phyloP scores from a whole-genome alignment of 352 stramenopile genomes.

The Peronospora destructor region DNA sequence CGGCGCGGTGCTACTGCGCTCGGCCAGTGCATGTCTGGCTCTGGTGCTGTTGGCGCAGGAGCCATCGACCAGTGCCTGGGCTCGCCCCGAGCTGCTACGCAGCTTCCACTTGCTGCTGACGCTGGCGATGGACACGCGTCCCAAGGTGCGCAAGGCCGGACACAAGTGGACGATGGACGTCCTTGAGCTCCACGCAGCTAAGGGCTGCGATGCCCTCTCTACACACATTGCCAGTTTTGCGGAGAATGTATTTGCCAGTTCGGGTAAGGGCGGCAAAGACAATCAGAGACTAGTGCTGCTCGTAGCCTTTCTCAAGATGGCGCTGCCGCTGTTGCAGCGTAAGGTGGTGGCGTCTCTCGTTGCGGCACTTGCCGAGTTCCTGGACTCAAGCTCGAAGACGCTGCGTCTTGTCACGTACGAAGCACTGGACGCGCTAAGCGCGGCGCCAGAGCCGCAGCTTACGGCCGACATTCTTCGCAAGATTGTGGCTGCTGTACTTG shows the following conservation, averaged over 20 bases:
- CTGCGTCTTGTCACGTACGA: slow-evolving; percentile 76
- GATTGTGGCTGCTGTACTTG: slow-evolving; percentile 55
- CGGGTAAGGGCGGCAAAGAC: slow-evolving; percentile 43
- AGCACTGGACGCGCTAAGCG: slow-evolving; percentile 51
- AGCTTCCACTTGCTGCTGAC: slow-evolving; percentile 76
- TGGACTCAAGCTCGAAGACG: slow-evolving; percentile 69
- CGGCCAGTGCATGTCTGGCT: slow-evolving; percentile 53
- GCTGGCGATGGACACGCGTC: slow-evolving; percentile 67
- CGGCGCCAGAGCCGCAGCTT: slow-evolving; percentile 49
- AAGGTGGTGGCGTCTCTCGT: slow-evolving; percentile 78
- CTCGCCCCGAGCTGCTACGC: slow-evolving; percentile 57
- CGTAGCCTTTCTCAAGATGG: slow-evolving; percentile 73
- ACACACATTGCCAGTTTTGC: slow-evolving; percentile 84
- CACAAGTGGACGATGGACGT: slow-evolving; percentile 73
- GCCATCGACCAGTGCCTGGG: slow-evolving; percentile 50
- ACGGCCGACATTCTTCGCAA: slow-evolving; percentile 60
- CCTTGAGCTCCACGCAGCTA: slow-evolving; percentile 58
- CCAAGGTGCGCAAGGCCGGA: slow-evolving; percentile 78
- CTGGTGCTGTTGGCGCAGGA: slow-evolving; percentile 68
- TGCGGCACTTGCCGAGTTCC: slow-evolving; percentile 61
- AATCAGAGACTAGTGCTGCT: slow-evolving; percentile 69
- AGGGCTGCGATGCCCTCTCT: slow-evolving; percentile 70
- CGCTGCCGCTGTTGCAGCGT: slow-evolving; percentile 68
- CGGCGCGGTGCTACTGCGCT: slow-evolving; percentile 57
- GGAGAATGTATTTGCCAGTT: slow-evolving; percentile 70